These are phyloP conservation scores for Amborella trichopoda DNA, from an alignment of 164 flowering plant species.

Conservation along the genomic window DNA sequence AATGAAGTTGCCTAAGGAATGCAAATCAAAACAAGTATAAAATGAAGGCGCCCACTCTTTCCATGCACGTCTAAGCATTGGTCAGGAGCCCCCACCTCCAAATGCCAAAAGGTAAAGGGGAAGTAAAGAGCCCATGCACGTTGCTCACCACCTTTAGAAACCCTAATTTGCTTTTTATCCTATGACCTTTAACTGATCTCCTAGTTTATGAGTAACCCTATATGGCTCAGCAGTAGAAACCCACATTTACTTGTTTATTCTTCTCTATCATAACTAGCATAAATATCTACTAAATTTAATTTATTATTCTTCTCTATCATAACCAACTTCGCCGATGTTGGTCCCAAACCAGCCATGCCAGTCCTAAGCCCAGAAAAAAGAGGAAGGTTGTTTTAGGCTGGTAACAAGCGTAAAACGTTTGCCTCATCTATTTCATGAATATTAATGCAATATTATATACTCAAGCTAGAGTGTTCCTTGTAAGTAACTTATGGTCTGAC, in stretches of 20 bases:
- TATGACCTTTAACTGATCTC: conserved; percentile 1
- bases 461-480: too few species aligned
- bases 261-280: background rate
- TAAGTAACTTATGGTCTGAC: too few species aligned
- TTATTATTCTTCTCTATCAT: too few species aligned
- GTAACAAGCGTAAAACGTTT: too few species aligned
- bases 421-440: too few species aligned
- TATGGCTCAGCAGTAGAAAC: background rate
- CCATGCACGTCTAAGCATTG: conserved; percentile 34
- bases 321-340: too few species aligned
- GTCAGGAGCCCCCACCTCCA: conserved; percentile 12
- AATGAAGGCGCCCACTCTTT: conserved; percentile 6
- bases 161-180: conserved; percentile 10
- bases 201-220: background rate
- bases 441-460: too few species aligned
- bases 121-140: conserved; percentile 16
- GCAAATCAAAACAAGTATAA: conserved; percentile 10
- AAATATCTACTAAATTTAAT: background rate
- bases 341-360: too few species aligned
- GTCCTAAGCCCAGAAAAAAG: too few species aligned
- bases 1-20: conserved; percentile 26
- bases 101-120: too few species aligned
- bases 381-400: too few species aligned
- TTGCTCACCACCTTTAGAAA: conserved; percentile 19
- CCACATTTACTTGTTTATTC: background rate